A percentile compares a stretch with the other conserved stretches of the same genome.
These are phyloP conservation scores for Pycnococcus provasolii DNA, from an alignment of 139 green algal species.

Conservation along the genomic window DNA sequence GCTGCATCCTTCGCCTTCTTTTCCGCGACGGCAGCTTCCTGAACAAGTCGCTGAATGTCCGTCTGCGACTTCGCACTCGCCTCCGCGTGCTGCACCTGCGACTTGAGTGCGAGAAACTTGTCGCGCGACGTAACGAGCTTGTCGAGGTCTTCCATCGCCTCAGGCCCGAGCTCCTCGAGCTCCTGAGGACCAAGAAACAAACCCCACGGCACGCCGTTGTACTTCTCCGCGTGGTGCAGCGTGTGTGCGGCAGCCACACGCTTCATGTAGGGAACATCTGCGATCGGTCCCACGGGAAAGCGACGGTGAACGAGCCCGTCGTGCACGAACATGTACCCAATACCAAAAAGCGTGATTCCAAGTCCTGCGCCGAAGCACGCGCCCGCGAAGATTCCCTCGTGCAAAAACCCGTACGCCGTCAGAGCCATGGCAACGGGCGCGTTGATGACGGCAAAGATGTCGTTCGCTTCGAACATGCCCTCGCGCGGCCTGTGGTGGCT, in stretches of 20 bases:
- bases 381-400: slow-evolving; percentile 52
- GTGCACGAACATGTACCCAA: slow-evolving; percentile 97
- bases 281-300: slow-evolving; percentile 85
- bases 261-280: slow-evolving; percentile 74
- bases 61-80: too few relatives aligned
- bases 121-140: too few relatives aligned
- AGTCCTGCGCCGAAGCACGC: slow-evolving; percentile 82
- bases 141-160: too few relatives aligned
- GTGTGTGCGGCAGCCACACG: slow-evolving; percentile 76
- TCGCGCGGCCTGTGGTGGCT: slow-evolving; percentile 77
- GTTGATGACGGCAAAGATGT: slow-evolving; percentile 88
- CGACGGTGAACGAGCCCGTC: slow-evolving; percentile 88
- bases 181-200: slow-evolving; percentile 86
- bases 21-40: too few relatives aligned
- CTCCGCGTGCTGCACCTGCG: too few relatives aligned
- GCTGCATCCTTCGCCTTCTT: too few relatives aligned
- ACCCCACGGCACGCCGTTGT: slow-evolving; percentile 79
- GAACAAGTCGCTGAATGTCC: too few relatives aligned
- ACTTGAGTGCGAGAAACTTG: too few relatives aligned
- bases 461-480: slow-evolving; percentile 90
- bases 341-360: slow-evolving; percentile 94
- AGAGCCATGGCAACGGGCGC: slow-evolving; percentile 80
- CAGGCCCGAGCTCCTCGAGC: slow-evolving; percentile 40
- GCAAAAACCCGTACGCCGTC: slow-evolving; percentile 80
- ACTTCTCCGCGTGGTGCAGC: slow-evolving; percentile 92